These are phyloP conservation scores for Scedosporium dehoogii DNA, from an alignment of 2,329 filamentous ascomycete species.

Conservation along the genomic window DNA sequence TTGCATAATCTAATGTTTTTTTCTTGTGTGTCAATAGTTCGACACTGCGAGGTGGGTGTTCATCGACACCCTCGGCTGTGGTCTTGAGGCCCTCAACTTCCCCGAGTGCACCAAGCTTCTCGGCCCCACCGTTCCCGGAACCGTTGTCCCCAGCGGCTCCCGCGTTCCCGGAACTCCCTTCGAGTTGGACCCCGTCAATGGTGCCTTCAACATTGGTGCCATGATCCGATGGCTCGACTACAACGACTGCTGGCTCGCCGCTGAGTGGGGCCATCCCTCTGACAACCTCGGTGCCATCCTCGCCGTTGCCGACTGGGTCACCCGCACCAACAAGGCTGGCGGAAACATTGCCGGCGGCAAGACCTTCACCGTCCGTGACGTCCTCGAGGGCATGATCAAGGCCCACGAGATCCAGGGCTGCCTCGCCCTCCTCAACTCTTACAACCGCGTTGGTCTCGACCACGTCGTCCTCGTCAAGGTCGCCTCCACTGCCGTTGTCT, in stretches of 20 bases:
- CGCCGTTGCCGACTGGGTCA: constrained; percentile 94
- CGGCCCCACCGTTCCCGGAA: constrained; percentile 83
- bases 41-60: constrained; percentile 96
- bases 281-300: constrained; percentile 97
- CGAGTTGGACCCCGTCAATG: constrained; percentile 89
- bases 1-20: constrained; percentile 8
- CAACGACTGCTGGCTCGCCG: constrained; percentile 99
- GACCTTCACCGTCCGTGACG: constrained; percentile 78
- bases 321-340: constrained; percentile 69
- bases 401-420: constrained; percentile 98
- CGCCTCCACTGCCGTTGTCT: constrained; percentile 85
- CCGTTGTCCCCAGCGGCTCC: constrained; percentile 82
- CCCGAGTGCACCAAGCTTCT: constrained; percentile 93
- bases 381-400: constrained; percentile 97
- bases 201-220: constrained; percentile 96
- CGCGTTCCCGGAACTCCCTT: constrained; percentile 87
- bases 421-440: constrained; percentile 93
- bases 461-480: constrained; percentile 98
- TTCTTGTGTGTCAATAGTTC: constrained; percentile 43
- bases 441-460: constrained; percentile 96
- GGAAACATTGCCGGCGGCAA: constrained; percentile 79
- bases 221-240: constrained; percentile 99
- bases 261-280: constrained; percentile 97
- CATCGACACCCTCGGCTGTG: constrained; percentile 92
- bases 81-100: constrained; percentile 89